These are phyloP conservation scores for Coniferiporia sulphurascens DNA, from an alignment of 1,284 basidiomycete species.

Conservation along the genomic window DNA sequence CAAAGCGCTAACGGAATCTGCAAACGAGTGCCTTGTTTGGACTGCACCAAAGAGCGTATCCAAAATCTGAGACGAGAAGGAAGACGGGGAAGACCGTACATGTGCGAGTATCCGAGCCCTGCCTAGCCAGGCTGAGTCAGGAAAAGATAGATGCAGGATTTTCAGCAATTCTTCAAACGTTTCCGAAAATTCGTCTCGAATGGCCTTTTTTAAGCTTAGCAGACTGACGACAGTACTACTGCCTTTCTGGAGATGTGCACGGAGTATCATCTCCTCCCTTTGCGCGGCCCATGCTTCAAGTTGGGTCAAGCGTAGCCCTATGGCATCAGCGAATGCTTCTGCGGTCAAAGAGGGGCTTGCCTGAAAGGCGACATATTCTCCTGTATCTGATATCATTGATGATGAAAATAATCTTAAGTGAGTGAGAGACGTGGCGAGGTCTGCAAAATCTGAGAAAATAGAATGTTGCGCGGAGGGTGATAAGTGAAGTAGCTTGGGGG, in stretches of 20 bases:
- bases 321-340: constrained; percentile 77
- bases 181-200: constrained; percentile 51
- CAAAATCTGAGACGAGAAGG: constrained; percentile 50
- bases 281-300: constrained; percentile 70
- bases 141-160: constrained; percentile 30
- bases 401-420: constrained; percentile 54
- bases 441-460: constrained; percentile 52
- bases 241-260: constrained; percentile 43
- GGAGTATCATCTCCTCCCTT: constrained; percentile 61
- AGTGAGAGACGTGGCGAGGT: constrained; percentile 51
- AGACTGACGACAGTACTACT: constrained; percentile 56
- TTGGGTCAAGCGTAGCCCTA: constrained; percentile 50
- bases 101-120: constrained; percentile 29
- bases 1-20: constrained; percentile 47
- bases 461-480: constrained; percentile 59
- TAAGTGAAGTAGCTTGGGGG: constrained; percentile 59
- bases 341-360: constrained; percentile 49
- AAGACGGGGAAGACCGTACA: constrained; percentile 42
- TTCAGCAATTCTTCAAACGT: constrained; percentile 52
- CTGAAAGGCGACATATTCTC: constrained; percentile 23
- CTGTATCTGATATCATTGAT: constrained; percentile 18
- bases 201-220: constrained; percentile 53
- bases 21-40: constrained; percentile 51
- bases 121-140: constrained; percentile 29
- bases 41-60: constrained; percentile 55